Evolutionary conservation across 139 green algal genomes (phyloP), one percentile per base, ranked within the genome.

Genomic region (Haematococcus sp.): DNA sequence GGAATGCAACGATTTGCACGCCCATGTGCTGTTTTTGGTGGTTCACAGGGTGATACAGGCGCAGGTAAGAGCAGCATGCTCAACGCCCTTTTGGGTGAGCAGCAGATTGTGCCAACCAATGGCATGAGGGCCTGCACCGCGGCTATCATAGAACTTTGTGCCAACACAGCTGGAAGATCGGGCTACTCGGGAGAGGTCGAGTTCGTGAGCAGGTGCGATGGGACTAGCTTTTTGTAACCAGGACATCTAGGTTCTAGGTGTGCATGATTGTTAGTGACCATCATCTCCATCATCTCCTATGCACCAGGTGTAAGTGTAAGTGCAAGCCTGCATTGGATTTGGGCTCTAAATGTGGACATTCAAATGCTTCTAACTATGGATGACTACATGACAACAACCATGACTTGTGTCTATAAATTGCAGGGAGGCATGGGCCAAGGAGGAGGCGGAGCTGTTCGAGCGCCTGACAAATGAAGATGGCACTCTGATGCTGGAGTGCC

Each of bases 31-130:
- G 7, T 70, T 23, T 55, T 55, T 55, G 46, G 17, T 55, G 46
- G 17, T 23, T 23, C 28, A 7, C 54, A 61, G 54, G 54, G 54
- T 4, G 54, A 61, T 61, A 61, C 54, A 9, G 54, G 54, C 22
- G 54, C 54, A 9, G 54, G 54, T 20, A 61, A 61, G 54, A 61
- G 54, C 54, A 61, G 54, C 54, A 9, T 61, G 54, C 54, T 61
- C 11, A 61, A 61, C 16, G 54, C 54, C 4, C 28, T 61, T 20
- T n/a, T 61, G 11, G 54, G 54, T 61, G 16, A n/a, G 54, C 16
- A 61, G 16, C 16, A 61, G 27, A 23, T 23, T 32, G 54, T 61
- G 16, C 54, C 54, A 16, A 61, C 54, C 11, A 61, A n/a, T n/a
- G 54, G 54, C 22, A 61, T 61, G 11, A 20, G 54, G 22, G 54